Evolutionary conservation across 208 protist genomes (phyloP), one percentile per base, ranked within the genome.

Genomic region (Entamoeba histolytica): DNA sequence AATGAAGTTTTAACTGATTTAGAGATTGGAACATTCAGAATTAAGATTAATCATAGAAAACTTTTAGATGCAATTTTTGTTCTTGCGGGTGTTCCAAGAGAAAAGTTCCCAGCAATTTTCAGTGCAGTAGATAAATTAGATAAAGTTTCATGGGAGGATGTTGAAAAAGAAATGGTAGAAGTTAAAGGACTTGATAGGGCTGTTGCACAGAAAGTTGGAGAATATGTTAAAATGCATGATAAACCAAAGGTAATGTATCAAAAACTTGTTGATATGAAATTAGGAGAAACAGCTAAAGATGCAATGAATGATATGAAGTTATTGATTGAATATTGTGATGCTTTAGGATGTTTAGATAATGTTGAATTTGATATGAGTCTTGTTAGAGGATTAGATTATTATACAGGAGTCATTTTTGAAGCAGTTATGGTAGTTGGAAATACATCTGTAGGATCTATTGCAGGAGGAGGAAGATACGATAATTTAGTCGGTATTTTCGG

Each of bases 391-490:
- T 94, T 98, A 15, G 97, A 98, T 91, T 98, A 98, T 93, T 98
- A 98, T 94, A 98, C 97, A 39, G 97, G 97, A 57, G 92, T 98
- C 49, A 96, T 98, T 51, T 97, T 96, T 92, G 97, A 98, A 92
- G 96, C 96, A 1, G 94, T 97, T 5, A 35, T 97, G 4, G 93
- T 92, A 4, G 91, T 51, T 39, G 50, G 93, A 35, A 91, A 73
- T 50, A 49, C 49, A 12, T 17, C 61, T 14, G 94, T 97, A 1
- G 97, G 96, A 23, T 97, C 96, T 5, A 96, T 98, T 61, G 94
- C 96, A 47, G 97, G 95, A 6, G 97, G 97, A 91, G 97, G 97
- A 49, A 78, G 97, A 55, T 98, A 98, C 93, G 97, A 98, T 93
- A 93, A 95, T 87, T 93, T 98, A 23, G 95, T 98, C 8, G 96